Conservation (phyloP, 2,329 filamentous ascomycete genomes). For the Trichoderma brevicompactum region DNA sequence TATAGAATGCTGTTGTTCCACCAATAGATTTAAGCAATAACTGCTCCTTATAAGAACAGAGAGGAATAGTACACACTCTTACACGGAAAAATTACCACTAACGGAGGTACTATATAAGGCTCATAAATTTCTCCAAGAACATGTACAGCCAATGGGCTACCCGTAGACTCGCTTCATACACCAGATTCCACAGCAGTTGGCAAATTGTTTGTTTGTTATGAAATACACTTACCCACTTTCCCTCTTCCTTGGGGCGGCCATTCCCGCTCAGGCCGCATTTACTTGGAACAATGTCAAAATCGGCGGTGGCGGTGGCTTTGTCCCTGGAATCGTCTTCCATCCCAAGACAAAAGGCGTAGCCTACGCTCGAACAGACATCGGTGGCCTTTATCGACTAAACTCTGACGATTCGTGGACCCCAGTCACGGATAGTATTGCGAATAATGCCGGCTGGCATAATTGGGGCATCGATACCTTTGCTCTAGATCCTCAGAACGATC, state of each 20-base stretch:
- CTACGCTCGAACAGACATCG: constrained; percentile 20
- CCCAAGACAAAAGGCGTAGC: constrained; percentile 17
- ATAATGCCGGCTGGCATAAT: constrained; percentile 18
- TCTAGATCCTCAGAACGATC: constrained; percentile 18
- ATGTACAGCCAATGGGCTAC: too few species aligned
- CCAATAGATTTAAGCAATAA: constrained; percentile 16
- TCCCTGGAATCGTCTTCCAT: constrained; percentile 22
- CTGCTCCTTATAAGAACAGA: background rate
- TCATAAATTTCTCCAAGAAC: background rate
- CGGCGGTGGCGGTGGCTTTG: constrained; percentile 22
- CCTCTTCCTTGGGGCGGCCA: constrained; percentile 6
- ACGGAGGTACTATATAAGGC: constrained; percentile 1
- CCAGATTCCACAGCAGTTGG: background rate
- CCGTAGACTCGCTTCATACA: background rate
- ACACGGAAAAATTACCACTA: background rate
- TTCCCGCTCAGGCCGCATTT: constrained; percentile 15
- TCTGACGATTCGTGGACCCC: constrained; percentile 17
- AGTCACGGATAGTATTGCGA: constrained; percentile 4
- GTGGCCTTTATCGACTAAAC: constrained; percentile 20
- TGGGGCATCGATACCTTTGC: constrained; percentile 19
- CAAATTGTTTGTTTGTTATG: background rate
- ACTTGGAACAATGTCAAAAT: constrained; percentile 24
- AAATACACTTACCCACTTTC: background rate
- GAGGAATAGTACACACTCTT: background rate
- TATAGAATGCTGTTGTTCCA: background rate